Base-by-base conservation (phyloP, 495 filamentous ascomycete genomes). In the Aspergillus incahuasiensis region DNA sequence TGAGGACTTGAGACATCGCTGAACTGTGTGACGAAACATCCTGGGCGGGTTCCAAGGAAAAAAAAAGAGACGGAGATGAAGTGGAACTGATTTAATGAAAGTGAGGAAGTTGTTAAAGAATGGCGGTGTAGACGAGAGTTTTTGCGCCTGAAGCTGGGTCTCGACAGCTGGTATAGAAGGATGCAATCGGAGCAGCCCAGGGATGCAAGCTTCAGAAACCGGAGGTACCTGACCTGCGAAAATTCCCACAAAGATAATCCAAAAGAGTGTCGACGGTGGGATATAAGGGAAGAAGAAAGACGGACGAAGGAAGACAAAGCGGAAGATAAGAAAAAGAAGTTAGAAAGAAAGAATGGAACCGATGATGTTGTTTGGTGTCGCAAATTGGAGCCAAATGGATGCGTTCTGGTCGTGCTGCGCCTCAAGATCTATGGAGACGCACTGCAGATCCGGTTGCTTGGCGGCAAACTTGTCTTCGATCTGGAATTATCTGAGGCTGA, bases 291-390 rank as follows among this genome's bases (percentile, higher is more conserved):
- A 48, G n/a, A 8, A 43, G 22, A 30, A 40, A 25, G 30, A 48
- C 21, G 4, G 19, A 22, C 32, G 40, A 48, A 11, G 1, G 0
- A 48, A 25, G 19, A 46, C 25, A 44, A 54, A 51, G 46, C 46
- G 55, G 55, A 46, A 35, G 53, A 54, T 16, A 12, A 59, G 59
- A 50, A 48, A 60, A 52, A 54, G 45, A 53, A 55, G 53, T 44
- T 60, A 62, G 50, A 62, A 63, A 53, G 64, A 48, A 62, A 63
- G 52, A 66, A 48, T 43, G 48, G 44, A 56, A 53, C 57, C 48
- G 40, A 21, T 32, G 44, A 24, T 46, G 45, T 48, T 41, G 16
- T n/a, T 55, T 48, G 47, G 2, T 43, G 49, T 42, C 39, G 38
- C 38, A 32, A 32, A n/a, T 32, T 43, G 16, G 38, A 39, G 25